Base-by-base conservation (phyloP, 1,284 basidiomycete species). In the Bondarzewia mesenterica region DNA sequence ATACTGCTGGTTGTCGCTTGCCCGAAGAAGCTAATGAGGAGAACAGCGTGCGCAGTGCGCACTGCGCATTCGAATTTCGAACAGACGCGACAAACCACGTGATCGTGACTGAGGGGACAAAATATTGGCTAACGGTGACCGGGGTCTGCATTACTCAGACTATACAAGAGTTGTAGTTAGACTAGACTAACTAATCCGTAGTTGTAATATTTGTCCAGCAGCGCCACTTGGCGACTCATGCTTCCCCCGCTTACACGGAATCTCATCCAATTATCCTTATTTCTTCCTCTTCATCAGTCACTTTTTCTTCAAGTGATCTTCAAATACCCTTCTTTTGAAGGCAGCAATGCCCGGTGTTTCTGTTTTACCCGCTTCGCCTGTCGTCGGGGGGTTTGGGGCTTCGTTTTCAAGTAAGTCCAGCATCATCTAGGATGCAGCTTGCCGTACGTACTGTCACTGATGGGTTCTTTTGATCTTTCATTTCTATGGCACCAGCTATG, bases 331-430 rank as follows among this genome's bases (percentile, higher is more conserved):
- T 10, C 29, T 32, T 10, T 32, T 10, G 12, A 32, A 10, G 29
- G 29, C 29, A 10, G 56, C 52, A 52, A 68, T 68, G 66, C 65
- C 66, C 53, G 62, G 62, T 52, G 57, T 68, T 40, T 56, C 66
- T 45, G 59, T 67, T 29, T 50, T 65, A 42, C 58, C 64, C 42
- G 61, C 63, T n/a, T 59, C 65, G 35, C 56, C 63, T 50, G 55
- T 59, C 37, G 46, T 58, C 42, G 45, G 55, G 42, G 54, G 41
- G 52, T 48, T 60, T 60, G 49, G 55, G 20, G 47, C 57, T 39
- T 54, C 60, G 42, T 53, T 54, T 46, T 57, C 57, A 46, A 60
- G 65, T 65, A 46, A 54, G 45, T 46, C 12, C 20, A 5, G n/a
- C 21, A 8, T 35, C 32, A n/a, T 8, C 10, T n/a, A 35, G 32